Percentiles rank a stretch among this genome's conserved stretches.
These are phyloP conservation scores for Cetraspora pellucida DNA, from an alignment of 192 early-diverging fungal genomes.

Conservation along the genomic window DNA sequence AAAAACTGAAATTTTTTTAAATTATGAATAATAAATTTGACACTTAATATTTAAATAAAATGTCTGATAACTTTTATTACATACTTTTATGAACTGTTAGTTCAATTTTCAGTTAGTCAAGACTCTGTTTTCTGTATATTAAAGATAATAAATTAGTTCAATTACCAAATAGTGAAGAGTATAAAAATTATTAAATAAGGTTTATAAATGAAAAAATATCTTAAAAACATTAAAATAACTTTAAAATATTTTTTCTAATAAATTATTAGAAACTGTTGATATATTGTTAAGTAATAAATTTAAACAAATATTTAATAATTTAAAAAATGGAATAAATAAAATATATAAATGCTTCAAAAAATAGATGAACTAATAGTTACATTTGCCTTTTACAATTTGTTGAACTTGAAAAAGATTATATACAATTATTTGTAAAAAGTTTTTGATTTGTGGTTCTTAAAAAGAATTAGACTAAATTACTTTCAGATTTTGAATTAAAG, in stretches of 20 bases:
- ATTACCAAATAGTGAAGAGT: not conserved
- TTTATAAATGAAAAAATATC: not conserved
- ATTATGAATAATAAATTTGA: not conserved
- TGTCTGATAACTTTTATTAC: not conserved
- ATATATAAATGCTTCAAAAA: not conserved
- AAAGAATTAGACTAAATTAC: not conserved
- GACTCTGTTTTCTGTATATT: not conserved
- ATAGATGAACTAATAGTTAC: not conserved
- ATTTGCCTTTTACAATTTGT: not conserved
- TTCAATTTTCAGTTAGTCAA: not conserved
- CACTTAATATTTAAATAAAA: not conserved
- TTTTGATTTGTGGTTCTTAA: no score
- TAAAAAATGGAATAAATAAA: not conserved
- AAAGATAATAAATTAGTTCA: not conserved
- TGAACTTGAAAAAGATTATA: not conserved
- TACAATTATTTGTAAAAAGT: no score
- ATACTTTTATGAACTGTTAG: not conserved
- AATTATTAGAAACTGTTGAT: not conserved
- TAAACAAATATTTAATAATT: not conserved
- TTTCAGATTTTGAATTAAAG: not conserved
- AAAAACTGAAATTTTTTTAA: not conserved
- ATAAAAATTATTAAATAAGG: constrained; percentile 1
- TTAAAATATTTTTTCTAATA: constrained; percentile 7
- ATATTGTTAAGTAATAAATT: not conserved
- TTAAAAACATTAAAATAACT: not conserved